These are phyloP conservation scores for Tuber calosporum DNA, from an alignment of 495 filamentous ascomycete genomes.

Conservation along the genomic window DNA sequence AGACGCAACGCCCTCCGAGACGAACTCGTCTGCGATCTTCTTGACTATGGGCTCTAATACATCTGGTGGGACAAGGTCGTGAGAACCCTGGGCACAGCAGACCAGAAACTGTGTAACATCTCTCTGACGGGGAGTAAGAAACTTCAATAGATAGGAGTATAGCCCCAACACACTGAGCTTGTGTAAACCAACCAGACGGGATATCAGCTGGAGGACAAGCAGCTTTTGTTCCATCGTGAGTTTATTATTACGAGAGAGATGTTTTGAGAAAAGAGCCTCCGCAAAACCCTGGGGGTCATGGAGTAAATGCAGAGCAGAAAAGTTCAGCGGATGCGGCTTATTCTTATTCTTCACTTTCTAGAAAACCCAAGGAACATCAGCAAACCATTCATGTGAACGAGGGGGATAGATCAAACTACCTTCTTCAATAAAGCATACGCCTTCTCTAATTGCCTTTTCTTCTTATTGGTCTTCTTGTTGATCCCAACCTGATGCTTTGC, in stretches of 20 bases:
- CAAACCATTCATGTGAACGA: neutral
- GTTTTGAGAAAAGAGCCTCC: slow-evolving; percentile 81
- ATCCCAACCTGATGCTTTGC: slow-evolving; percentile 77
- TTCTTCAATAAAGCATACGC: slow-evolving; percentile 68
- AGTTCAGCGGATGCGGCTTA: slow-evolving; percentile 79
- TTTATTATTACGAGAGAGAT: slow-evolving; percentile 82
- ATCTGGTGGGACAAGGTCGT: slow-evolving; percentile 88
- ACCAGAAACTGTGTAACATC: slow-evolving; percentile 93
- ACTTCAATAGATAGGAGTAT: slow-evolving; percentile 81
- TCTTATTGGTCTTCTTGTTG: slow-evolving; percentile 94
- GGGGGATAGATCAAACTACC: slow-evolving; percentile 10
- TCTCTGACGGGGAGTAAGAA: slow-evolving; percentile 76
- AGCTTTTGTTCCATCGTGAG: slow-evolving; percentile 88
- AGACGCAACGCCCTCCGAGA: slow-evolving; percentile 83
- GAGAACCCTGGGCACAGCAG: slow-evolving; percentile 81
- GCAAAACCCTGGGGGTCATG: slow-evolving; percentile 95
- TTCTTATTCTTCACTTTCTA: slow-evolving; percentile 79
- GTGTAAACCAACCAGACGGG: slow-evolving; percentile 84
- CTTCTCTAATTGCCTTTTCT: slow-evolving; percentile 65
- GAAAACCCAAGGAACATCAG: slow-evolving; percentile 8
- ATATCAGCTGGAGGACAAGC: slow-evolving; percentile 77
- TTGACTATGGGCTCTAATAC: slow-evolving; percentile 81
- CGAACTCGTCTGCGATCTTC: slow-evolving; percentile 97
- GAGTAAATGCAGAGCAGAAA: slow-evolving; percentile 93
- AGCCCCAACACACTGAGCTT: slow-evolving; percentile 78